Percentiles rank a stretch among this genome's conserved stretches.
These are phyloP conservation scores for Cyclotella choctawhatcheeana DNA, from an alignment of 108 stramenopile species.

Conservation along the genomic window DNA sequence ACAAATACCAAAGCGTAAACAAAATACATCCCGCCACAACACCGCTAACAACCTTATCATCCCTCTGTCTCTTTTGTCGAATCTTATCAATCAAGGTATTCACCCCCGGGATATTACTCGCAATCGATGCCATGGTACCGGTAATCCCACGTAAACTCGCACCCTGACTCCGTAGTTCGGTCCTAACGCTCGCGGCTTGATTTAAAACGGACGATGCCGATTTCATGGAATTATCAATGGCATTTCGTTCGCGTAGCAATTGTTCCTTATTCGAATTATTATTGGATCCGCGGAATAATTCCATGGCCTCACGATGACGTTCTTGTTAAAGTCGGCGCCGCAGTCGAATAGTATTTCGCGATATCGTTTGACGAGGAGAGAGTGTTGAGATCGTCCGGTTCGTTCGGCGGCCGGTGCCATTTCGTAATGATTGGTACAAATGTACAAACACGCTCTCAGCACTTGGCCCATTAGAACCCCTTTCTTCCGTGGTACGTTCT, in stretches of 20 bases:
- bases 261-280: slow-evolving; percentile 67
- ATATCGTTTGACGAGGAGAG: slow-evolving; percentile 77
- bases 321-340: slow-evolving; percentile 76
- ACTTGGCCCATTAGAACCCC: too few species aligned
- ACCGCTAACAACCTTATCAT: slow-evolving; percentile 84
- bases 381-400: slow-evolving; percentile 55
- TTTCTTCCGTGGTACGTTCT: too few species aligned
- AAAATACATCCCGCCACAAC: slow-evolving; percentile 87
- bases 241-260: slow-evolving; percentile 79
- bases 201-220: slow-evolving; percentile 65
- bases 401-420: slow-evolving; percentile 71
- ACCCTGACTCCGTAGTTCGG: slow-evolving; percentile 72
- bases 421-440: too few species aligned
- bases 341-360: slow-evolving; percentile 87
- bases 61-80: slow-evolving; percentile 68
- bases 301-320: slow-evolving; percentile 61
- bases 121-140: slow-evolving; percentile 63
- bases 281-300: slow-evolving; percentile 70
- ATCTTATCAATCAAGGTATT: slow-evolving; percentile 82
- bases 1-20: slow-evolving; percentile 89
- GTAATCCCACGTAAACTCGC: slow-evolving; percentile 60
- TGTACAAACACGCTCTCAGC: too few species aligned
- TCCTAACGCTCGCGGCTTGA: slow-evolving; percentile 73
- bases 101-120: slow-evolving; percentile 80
- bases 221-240: slow-evolving; percentile 77